A percentile compares a stretch with the other conserved stretches of the same genome.
These are phyloP conservation scores for Zygosaccharomyces pseudorouxii DNA, from an alignment of 805 yeast species.

Conservation along the genomic window DNA sequence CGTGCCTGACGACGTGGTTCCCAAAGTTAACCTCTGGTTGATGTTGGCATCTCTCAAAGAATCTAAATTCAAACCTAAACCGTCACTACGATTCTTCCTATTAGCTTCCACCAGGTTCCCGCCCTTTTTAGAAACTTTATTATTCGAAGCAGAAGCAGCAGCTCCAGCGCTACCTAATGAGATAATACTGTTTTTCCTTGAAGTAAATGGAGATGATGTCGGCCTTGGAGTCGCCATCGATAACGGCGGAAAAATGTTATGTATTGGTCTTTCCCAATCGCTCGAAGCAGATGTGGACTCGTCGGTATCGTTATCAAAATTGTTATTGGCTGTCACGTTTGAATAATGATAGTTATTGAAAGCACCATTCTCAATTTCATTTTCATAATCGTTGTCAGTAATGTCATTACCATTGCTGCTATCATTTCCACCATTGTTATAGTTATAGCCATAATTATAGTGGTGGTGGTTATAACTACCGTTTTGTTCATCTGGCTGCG, in stretches of 20 bases:
- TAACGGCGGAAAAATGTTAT: conserved; percentile 8
- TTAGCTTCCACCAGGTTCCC: conserved; percentile 10
- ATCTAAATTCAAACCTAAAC: conserved; percentile 11
- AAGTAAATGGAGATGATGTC: conserved; percentile 9
- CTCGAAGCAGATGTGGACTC: conserved; percentile 9
- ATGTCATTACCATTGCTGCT: neutral
- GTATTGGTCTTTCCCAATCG: conserved; percentile 9
- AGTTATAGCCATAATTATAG: neutral
- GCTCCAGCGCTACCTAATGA: conserved; percentile 12
- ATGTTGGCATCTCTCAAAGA: conserved; percentile 3
- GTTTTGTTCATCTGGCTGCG: conserved; percentile 1
- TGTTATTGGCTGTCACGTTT: neutral
- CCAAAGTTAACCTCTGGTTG: conserved; percentile 1
- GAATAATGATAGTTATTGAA: neutral
- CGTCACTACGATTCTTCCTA: conserved; percentile 14
- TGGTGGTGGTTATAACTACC: neutral
- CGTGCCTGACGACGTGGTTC: neutral
- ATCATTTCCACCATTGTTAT: neutral
- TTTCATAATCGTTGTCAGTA: neutral
- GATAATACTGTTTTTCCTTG: conserved; percentile 13
- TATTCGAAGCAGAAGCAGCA: conserved; percentile 3
- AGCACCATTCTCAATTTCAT: conserved; percentile 5
- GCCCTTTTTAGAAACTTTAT: conserved; percentile 10
- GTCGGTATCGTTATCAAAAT: conserved; percentile 11
- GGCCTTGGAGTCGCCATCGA: conserved; percentile 8